Evolutionary conservation across 2,329 filamentous ascomycete genomes (phyloP), one percentile per base, ranked within the genome.

Genomic region (Scytalidium sp.): DNA sequence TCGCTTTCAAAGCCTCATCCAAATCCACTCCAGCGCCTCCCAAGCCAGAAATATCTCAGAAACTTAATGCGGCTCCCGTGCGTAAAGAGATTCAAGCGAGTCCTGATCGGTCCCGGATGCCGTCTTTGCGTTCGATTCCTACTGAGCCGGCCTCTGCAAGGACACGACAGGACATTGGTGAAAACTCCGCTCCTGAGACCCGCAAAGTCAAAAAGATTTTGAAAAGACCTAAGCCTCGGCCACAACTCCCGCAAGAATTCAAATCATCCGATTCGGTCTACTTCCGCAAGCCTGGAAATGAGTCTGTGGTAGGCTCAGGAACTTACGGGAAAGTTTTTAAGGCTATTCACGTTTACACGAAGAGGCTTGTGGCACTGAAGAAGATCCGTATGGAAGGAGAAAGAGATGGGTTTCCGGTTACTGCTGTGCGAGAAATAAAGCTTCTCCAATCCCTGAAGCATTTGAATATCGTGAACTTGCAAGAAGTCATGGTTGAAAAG

Each of bases 291-390:
- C 92, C 92, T 1, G 93, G 93, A n/a, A 96, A 97, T 60, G 93
- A 96, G 66, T 97, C 93, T 1, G 93, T 97, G 0, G 87, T 97
- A 19, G 93, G 93, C 15, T 96, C 93, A 41, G 93, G 93, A 10
- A 97, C 93, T 1, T 97, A 97, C 61, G 94, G 90, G 46, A 96
- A 96, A 67, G 91, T 96, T 3, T 96, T 95, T 75, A 96, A 96
- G 67, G 91, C 84, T n/a, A 75, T 91, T 8, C 90, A 96, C 62
- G 89, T 94, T n/a, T 95, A 95, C 65, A 96, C 89, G 1, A 88
- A 88, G 59, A 82, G 84, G 39, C 78, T 88, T 51, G 91, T 95
- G 20, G 91, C 91, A 1, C 74, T 96, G 51, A 96, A 96, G 72
- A 87, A 89, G 61, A 95, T 96, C 53, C 85, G 90, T 10, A 96